Evolutionary conservation across 495 filamentous ascomycete species (phyloP).

Genomic region (Sabuloglossum arenarium): DNA sequence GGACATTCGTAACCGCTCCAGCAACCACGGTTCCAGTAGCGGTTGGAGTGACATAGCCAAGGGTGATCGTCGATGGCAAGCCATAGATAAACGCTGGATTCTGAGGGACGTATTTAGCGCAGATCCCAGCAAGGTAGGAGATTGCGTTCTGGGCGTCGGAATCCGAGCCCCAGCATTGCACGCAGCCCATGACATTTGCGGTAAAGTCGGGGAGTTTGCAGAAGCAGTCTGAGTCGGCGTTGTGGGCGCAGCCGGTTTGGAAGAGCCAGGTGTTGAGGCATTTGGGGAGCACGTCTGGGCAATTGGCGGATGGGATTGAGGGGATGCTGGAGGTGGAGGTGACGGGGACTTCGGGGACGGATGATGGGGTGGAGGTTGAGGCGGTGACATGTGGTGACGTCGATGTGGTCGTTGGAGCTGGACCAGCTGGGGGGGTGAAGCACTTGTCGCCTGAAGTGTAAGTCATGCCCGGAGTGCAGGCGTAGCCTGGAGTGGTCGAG

Average conservation of each 20-base stretch:
- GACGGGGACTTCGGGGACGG: neutral
- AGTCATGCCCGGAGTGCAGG: too few relatives aligned
- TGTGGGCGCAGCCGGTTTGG: slow-evolving; percentile 54
- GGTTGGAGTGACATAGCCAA: neutral
- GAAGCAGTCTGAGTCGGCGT: slow-evolving; percentile 69
- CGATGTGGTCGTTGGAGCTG: too few relatives aligned
- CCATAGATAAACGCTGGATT: slow-evolving; percentile 67
- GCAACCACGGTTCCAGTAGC: neutral
- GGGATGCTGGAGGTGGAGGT: neutral
- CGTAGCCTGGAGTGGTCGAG: neutral
- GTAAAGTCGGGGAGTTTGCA: slow-evolving; percentile 63
- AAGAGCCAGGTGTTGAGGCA: slow-evolving; percentile 91
- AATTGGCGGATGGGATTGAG: slow-evolving; percentile 13
- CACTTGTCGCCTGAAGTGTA: too few relatives aligned
- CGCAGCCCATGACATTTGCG: slow-evolving; percentile 59
- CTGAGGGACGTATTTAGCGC: slow-evolving; percentile 44
- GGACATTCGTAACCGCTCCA: neutral
- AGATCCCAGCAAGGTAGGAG: slow-evolving; percentile 80
- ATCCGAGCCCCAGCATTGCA: slow-evolving; percentile 53
- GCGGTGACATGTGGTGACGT: too few relatives aligned
- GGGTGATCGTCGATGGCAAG: slow-evolving; percentile 33
- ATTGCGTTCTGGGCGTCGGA: slow-evolving; percentile 48
- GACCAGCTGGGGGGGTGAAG: too few relatives aligned
- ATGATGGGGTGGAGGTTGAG: too few relatives aligned
- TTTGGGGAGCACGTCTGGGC: slow-evolving; percentile 57